Evolutionary conservation across 345 rosid genomes (phyloP).

Genomic region (Camelina neglecta): DNA sequence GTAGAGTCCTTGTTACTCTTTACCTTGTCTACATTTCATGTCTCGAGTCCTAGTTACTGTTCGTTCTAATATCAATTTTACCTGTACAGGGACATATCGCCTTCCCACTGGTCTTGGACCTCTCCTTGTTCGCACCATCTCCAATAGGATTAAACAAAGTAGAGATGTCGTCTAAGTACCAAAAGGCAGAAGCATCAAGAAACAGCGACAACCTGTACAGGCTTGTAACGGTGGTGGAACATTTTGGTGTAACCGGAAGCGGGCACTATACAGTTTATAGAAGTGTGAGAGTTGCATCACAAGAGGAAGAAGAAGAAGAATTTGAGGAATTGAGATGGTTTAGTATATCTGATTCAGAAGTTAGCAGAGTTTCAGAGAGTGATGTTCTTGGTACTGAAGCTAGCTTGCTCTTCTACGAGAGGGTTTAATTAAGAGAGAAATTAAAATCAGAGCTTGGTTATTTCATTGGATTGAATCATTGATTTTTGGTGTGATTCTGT

Average conservation of each 20-base stretch:
- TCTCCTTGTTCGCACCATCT: slow-evolving; percentile 32
- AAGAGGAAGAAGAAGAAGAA: slow-evolving; percentile 26
- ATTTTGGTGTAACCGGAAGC: slow-evolving; percentile 73
- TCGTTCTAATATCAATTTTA: background rate
- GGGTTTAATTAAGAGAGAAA: slow-evolving; percentile 9
- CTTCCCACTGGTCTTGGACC: slow-evolving; percentile 37
- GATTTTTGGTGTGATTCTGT: background rate
- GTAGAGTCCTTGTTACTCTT: slow-evolving; percentile 43
- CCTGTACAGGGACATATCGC: slow-evolving; percentile 35
- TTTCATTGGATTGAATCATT: background rate
- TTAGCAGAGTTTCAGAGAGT: slow-evolving; percentile 57
- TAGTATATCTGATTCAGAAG: slow-evolving; percentile 80
- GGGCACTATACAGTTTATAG: slow-evolving; percentile 91
- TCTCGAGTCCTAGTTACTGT: background rate
- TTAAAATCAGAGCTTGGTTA: background rate
- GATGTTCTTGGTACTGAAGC: slow-evolving; percentile 87
- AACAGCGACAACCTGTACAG: slow-evolving; percentile 43
- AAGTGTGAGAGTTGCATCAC: slow-evolving; percentile 44
- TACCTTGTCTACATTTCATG: slow-evolving; percentile 2
- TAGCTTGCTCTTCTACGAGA: slow-evolving; percentile 86
- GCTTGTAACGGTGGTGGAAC: slow-evolving; percentile 82
- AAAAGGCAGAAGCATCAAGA: slow-evolving; percentile 36
- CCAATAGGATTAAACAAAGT: slow-evolving; percentile 38
- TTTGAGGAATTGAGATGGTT: slow-evolving; percentile 58
- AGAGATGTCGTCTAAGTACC: slow-evolving; percentile 24